These are phyloP conservation scores for Alnus rubra DNA, from an alignment of 306 rosid genomes.

Conservation along the genomic window DNA sequence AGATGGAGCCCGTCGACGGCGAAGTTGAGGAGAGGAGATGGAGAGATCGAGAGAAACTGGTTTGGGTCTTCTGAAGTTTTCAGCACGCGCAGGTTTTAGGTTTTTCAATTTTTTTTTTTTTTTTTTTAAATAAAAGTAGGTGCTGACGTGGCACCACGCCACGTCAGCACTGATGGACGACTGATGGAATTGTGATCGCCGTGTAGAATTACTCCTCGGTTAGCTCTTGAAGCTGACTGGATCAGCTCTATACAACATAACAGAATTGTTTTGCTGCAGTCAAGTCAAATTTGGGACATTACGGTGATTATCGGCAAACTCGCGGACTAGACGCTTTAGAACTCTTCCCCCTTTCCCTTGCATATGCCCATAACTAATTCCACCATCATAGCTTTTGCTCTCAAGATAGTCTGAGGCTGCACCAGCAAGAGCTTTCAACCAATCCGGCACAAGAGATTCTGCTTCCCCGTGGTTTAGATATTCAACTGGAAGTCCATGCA, in stretches of 20 bases:
- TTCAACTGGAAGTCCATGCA: slow-evolving; percentile 86
- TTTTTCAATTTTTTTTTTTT: no score
- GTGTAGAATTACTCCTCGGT: no score
- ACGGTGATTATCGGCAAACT: slow-evolving; percentile 90
- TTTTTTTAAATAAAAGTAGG: no score
- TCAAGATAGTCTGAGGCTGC: slow-evolving; percentile 88
- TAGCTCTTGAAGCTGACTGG: slow-evolving; percentile 26
- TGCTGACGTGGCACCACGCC: no score
- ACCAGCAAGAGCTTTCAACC: slow-evolving; percentile 82
- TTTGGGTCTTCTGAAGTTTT: no score
- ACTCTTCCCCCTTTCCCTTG: slow-evolving; percentile 96
- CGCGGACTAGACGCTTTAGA: slow-evolving; percentile 82
- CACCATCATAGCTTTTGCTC: slow-evolving; percentile 70
- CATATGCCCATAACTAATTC: slow-evolving; percentile 73
- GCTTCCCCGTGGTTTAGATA: slow-evolving; percentile 90
- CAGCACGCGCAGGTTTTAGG: no score
- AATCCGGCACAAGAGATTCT: slow-evolving; percentile 75
- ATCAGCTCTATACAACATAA: slow-evolving; percentile 4
- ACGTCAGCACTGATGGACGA: no score
- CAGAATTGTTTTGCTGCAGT: slow-evolving; percentile 27
- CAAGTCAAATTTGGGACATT: slow-evolving; percentile 71
- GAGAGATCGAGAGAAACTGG: no score
- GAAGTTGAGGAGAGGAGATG: no score
- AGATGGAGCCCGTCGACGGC: no score
- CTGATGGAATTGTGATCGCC: no score